Conservation (phyloP, 2,329 filamentous ascomycete species). For the Botrytis fragariae region DNA sequence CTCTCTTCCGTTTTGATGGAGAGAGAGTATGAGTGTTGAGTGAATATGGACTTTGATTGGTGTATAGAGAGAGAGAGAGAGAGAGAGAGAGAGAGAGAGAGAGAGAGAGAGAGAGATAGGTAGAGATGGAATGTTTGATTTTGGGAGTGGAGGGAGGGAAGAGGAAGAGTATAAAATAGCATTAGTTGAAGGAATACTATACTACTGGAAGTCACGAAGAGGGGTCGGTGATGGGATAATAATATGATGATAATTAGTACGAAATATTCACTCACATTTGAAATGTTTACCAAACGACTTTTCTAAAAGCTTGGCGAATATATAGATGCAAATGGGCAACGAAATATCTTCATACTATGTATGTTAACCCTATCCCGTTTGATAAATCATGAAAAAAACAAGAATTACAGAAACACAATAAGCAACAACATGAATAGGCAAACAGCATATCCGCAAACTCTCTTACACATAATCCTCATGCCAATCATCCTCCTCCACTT, state of each 20-base stretch:
- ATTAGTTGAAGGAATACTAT: background rate
- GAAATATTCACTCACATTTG: background rate
- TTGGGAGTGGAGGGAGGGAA: background rate
- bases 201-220: background rate
- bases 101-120: too few relatives aligned
- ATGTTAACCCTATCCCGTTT: background rate
- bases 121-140: too few relatives aligned
- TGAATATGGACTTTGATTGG: too few relatives aligned
- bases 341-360: background rate
- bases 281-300: background rate
- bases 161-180: background rate
- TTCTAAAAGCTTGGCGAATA: background rate
- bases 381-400: too few relatives aligned
- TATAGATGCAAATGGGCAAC: background rate
- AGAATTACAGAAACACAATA: background rate
- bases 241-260: background rate
- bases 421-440: background rate
- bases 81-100: too few relatives aligned
- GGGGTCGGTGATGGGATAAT: background rate
- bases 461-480: slow-evolving; percentile 10
- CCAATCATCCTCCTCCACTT: background rate
- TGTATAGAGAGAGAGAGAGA: too few relatives aligned
- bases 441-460: background rate
- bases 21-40: too few relatives aligned
- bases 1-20: too few relatives aligned